Base-by-base conservation (phyloP, 83 land plant genomes). In the Larix sibirica region DNA sequence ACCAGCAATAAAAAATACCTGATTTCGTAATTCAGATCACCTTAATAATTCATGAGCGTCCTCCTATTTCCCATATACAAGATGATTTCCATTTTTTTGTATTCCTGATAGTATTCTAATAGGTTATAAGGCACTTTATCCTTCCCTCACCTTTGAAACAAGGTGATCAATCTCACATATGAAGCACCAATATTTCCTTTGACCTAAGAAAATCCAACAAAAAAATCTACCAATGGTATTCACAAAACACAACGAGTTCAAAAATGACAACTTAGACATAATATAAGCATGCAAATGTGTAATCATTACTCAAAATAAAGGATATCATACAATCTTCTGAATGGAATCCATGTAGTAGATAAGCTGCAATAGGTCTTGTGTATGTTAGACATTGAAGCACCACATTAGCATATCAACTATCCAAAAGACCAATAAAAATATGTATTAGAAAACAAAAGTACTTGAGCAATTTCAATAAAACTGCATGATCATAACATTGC, bases 101-200 rank as follows among this genome's bases (percentile, higher is more conserved):
- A 44, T 44, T 44, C 47, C 9, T 44, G 47, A 44, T 44, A 44
- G 8, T 44, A 44, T 44, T 44, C 47, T 44, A 44, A 6, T 44
- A 44, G 47, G 47, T 44, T 6, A 44, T 44, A 95, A 79, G 26
- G 97, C 86, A 60, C 83, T 90, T 56, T 88, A 86, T 77, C 83
- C 85, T 73, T 89, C 88, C 75, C 87, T 85, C n/a, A 89, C 83
- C 86, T 86, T 89, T 40, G 69, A 64, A 50, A 90, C 92, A 87
- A 89, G 97, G 23, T 86, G 74, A 84, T 96, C 93, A 63, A 96
- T 92, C 81, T 96, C 96, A 86, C 98, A 96, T 89, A 93, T 91
- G 61, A 96, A 90, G 70, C 98, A 96, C 97, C 97, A 96, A 54
- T 89, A 89, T 83, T 83, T 87, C 31, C 81, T 75, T 20, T 86